phyloP scores from a whole-genome alignment of 306 rosid genomes.

The Vachellia collinsii region DNA sequence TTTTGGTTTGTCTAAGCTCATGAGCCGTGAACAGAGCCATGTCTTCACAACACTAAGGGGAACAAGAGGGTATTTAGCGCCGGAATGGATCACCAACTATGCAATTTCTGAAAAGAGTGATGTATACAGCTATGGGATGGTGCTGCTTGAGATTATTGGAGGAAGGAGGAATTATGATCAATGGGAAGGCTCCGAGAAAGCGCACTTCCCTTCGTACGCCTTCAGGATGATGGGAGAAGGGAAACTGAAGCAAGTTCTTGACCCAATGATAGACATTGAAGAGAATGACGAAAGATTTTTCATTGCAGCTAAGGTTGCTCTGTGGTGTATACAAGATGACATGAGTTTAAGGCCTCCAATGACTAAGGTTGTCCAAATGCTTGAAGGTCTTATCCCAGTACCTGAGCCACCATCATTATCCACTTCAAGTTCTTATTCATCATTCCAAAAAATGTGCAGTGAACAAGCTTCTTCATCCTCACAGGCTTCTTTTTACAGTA shows the following conservation, averaged over 20 bases:
- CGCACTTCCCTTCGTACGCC: constrained; percentile 81
- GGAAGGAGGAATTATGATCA: constrained; percentile 88
- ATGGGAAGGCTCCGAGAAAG: constrained; percentile 67
- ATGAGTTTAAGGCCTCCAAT: constrained; percentile 74
- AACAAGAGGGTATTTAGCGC: constrained; percentile 92
- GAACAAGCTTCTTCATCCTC: constrained; percentile 74
- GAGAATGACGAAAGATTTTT: constrained; percentile 55
- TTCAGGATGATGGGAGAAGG: constrained; percentile 74
- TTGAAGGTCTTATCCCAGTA: constrained; percentile 68
- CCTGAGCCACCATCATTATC: constrained; percentile 69
- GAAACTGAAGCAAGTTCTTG: constrained; percentile 53
- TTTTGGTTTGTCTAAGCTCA: constrained; percentile 87
- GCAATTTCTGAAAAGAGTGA: too few species aligned
- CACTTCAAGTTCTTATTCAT: constrained; percentile 48
- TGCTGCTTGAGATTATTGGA: constrained; percentile 78
- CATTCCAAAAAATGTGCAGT: constrained; percentile 58
- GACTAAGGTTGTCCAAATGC: constrained; percentile 90
- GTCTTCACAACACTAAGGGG: constrained; percentile 88
- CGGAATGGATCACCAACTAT: constrained; percentile 92
- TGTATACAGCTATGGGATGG: constrained; percentile 93
- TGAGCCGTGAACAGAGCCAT: constrained; percentile 86
- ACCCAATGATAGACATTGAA: constrained; percentile 53
- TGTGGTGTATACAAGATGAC: constrained; percentile 92
- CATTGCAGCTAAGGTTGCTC: constrained; percentile 63
- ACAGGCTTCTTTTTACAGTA: constrained; percentile 65